Conservation (phyloP, 257 asterid genomes). For the Gentiana straminea region DNA sequence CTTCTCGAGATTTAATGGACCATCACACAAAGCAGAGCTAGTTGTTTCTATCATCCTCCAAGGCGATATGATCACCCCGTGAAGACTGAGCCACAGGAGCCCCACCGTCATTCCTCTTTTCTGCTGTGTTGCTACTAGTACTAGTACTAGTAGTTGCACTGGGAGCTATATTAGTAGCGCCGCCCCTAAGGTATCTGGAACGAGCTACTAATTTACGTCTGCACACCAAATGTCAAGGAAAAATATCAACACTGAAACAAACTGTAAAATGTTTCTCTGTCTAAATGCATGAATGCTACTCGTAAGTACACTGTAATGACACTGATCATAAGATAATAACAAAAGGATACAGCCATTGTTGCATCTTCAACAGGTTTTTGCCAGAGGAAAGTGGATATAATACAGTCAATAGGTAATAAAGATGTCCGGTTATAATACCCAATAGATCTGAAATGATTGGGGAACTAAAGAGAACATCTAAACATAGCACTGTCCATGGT, state of each 20-base stretch:
- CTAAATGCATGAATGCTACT: too few species aligned
- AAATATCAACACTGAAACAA: neutral
- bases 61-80: conserved; percentile 81
- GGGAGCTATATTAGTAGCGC: neutral
- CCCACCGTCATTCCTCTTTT: conserved; percentile 9
- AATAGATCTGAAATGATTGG: conserved; percentile 64
- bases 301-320: neutral
- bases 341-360: conserved; percentile 80
- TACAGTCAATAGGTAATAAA: conserved; percentile 77
- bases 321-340: neutral
- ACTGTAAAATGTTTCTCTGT: neutral
- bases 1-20: too few species aligned
- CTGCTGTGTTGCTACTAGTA: neutral
- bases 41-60: conserved; percentile 28
- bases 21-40: too few species aligned
- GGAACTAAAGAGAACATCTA: conserved; percentile 81
- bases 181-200: conserved; percentile 64
- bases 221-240: conserved; percentile 30
- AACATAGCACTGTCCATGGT: conserved; percentile 95
- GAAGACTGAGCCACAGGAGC: conserved; percentile 43
- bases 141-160: too few species aligned
- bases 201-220: conserved; percentile 58
- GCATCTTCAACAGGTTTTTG: conserved; percentile 60
- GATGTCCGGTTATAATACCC: conserved; percentile 88
- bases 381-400: conserved; percentile 95